A percentile compares a stretch with the other conserved stretches of the same genome.
Conservation (phyloP, 176 grass and related monocot genomes). For the Oryza glumipatula region DNA sequence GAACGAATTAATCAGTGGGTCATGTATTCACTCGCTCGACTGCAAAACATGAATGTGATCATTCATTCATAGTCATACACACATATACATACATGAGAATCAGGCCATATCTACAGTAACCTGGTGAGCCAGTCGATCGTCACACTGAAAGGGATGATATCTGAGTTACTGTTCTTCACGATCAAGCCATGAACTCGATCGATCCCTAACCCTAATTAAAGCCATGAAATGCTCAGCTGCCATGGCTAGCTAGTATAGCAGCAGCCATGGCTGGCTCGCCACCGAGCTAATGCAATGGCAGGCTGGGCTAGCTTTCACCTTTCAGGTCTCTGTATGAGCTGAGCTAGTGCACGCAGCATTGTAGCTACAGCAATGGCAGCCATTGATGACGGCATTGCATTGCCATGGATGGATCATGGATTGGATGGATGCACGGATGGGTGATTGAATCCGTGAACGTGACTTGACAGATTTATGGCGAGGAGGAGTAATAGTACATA, state of each 20-base stretch:
- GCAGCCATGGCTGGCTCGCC: not conserved
- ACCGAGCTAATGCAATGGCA: not conserved
- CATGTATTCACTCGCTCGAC: not conserved
- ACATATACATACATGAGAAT: not conserved
- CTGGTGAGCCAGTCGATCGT: not conserved
- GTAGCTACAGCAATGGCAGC: not conserved
- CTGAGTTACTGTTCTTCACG: slow-evolving; percentile 32
- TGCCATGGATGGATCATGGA: not conserved
- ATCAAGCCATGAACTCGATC: slow-evolving; percentile 18
- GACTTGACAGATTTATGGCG: slow-evolving; percentile 12
- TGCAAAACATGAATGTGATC: not conserved
- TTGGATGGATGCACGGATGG: not conserved
- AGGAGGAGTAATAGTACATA: not conserved
- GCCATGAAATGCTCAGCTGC: not conserved
- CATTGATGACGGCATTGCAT: slow-evolving; percentile 11
- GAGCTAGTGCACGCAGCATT: too few species aligned
- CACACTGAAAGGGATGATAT: not conserved
- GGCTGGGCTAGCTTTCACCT: not conserved
- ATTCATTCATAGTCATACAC: not conserved
- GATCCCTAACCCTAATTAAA: too few species aligned
- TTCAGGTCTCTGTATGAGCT: not conserved
- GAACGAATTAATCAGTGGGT: not conserved
- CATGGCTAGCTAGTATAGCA: not conserved
- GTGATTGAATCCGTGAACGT: not conserved
- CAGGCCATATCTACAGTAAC: not conserved